These are phyloP conservation scores for Mycena pura DNA, from an alignment of 768 basidiomycete species.

Conservation along the genomic window DNA sequence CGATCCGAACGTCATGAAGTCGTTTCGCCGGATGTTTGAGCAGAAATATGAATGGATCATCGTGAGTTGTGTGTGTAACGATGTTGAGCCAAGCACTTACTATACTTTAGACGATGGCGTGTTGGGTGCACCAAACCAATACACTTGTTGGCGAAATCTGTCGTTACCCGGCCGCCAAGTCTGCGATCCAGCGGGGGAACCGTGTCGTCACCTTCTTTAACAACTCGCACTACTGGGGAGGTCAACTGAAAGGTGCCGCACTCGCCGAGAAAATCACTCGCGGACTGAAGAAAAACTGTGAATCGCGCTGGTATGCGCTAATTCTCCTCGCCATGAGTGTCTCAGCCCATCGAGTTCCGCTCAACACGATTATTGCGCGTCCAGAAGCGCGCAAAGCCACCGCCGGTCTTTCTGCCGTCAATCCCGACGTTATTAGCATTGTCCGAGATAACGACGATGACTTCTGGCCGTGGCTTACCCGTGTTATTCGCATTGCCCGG, in stretches of 20 bases:
- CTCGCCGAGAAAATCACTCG: neutral
- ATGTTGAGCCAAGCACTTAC: too few species aligned
- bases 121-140: slow-evolving; percentile 40
- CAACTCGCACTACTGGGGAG: neutral
- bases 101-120: slow-evolving; percentile 34
- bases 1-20: slow-evolving; percentile 40
- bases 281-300: neutral
- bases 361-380: too few species aligned
- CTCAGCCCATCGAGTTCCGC: neutral
- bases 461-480: too few species aligned
- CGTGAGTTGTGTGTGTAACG: too few species aligned
- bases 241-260: neutral
- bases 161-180: slow-evolving; percentile 32
- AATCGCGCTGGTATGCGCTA: neutral
- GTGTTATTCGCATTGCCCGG: too few species aligned
- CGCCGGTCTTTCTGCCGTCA: too few species aligned
- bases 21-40: slow-evolving; percentile 28
- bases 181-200: slow-evolving; percentile 17
- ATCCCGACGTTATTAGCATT: too few species aligned
- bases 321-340: neutral
- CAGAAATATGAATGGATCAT: slow-evolving; percentile 33
- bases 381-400: too few species aligned
- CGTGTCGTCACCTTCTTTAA: too few species aligned
- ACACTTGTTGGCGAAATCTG: slow-evolving; percentile 37
- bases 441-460: too few species aligned